These are phyloP conservation scores for Evernia prunastri DNA, from an alignment of 495 filamentous ascomycete species.

Conservation along the genomic window DNA sequence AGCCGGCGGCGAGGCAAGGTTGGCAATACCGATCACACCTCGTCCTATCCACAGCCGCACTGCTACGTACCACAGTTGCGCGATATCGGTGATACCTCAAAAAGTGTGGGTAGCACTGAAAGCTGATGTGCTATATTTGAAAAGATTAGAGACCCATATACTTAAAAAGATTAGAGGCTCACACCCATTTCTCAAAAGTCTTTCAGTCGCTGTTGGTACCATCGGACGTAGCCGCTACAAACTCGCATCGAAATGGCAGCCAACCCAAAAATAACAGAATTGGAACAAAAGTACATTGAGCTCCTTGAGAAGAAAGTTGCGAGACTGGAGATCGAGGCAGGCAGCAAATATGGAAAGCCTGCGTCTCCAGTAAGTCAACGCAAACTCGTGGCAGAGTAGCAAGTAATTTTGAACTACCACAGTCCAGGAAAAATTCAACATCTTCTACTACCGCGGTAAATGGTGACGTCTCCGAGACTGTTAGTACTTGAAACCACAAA, in stretches of 20 bases:
- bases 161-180: no score
- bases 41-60: no score
- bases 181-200: no score
- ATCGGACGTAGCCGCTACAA: background rate
- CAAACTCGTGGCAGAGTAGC: background rate
- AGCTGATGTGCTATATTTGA: no score
- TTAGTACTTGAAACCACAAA: background rate
- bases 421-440: background rate
- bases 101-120: no score
- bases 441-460: background rate
- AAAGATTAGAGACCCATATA: no score
- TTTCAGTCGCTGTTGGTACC: no score
- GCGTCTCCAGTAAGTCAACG: background rate
- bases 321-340: background rate
- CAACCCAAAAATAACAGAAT: background rate
- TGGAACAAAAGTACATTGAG: background rate
- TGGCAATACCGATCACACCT: no score
- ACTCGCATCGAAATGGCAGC: background rate
- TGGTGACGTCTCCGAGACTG: background rate
- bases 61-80: no score
- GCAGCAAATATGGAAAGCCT: background rate
- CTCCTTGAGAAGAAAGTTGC: background rate
- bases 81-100: no score
- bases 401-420: background rate
- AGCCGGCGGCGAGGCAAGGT: no score